Base-by-base conservation (phyloP, 2,329 filamentous ascomycete species). In the Diaporthe batatas region DNA sequence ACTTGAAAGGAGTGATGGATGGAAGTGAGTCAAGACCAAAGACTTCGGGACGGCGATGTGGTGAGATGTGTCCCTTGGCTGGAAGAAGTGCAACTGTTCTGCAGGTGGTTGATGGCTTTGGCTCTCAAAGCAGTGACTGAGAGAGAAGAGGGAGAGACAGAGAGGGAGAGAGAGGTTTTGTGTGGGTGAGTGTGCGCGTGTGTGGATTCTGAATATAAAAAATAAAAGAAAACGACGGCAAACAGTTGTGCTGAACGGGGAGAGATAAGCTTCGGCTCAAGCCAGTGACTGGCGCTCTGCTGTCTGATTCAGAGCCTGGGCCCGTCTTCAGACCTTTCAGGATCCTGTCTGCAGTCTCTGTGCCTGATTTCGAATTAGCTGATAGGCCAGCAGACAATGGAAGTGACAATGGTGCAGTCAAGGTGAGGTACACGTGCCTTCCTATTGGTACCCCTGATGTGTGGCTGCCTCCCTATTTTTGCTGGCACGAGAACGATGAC, bases 381-480 rank as follows among this genome's bases (percentile, higher is more conserved):
- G 7, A 16, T 23, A n/a, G 21, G 8, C n/a, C 54, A 23, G 54
- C 32, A 2, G 32, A 58, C 32, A 58, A 23, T 58, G 32, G 54
- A 6, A 58, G 32, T 39, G 54, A 36, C 54, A 36, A 36, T 64
- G 42, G 6, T n/a, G 29, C 6, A 23, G 59, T 65, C 47, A 39
- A 29, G 62, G 47, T 12, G 32, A 47, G 12, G 47, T 67, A 8
- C n/a, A 39, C 29, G 62, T 67, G 62, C 62, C 62, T 67, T 67
- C 62, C 47, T 14, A 14, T 7, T 36, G 39, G 39, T 23, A 21
- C 18, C 21, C 21, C 14, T 51, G 21, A 36, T 23, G 29, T 23
- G 29, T 25, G 18, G 47, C 47, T 53, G 47, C 47, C 47, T 53
- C n/a, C 44, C 32, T 10, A 3, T 25, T 67, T 47, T 53, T 39